Evolutionary conservation across 1,139 yeast genomes (phyloP), one percentile per base, ranked within the genome.

Genomic region (Debaryomycetaceae sp.): DNA sequence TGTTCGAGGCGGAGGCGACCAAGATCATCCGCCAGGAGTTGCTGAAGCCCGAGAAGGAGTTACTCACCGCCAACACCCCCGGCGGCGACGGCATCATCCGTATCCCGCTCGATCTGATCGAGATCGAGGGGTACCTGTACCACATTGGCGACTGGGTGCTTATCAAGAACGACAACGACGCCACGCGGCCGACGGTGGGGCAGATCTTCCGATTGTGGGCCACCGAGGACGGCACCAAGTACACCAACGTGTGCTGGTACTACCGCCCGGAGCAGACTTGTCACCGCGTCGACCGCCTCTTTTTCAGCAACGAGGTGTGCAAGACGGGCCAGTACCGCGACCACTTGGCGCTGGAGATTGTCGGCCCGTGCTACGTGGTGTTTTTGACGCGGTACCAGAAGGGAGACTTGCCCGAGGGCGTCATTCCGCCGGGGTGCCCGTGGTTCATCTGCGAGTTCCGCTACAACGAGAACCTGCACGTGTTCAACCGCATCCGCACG

Each of bases 231-330:
- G 94, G 93, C 11, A 80, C 83, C 41, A 72, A 81, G 39, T 89
- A 91, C 76, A 73, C 91, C 50, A 91, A 91, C 49, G 95, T 86
- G 23, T 91, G 98, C 63, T 91, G 98, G 98, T 91, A 89, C 58
- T 83, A 85, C 49, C 78, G 97, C 39, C 96, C 98, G 0, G 97
- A 91, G 55, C 97, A 93, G 65, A 91, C 98, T 0, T 94, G 93
- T 29, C 98, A 91, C 56, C 75, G 93, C 44, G 83, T 71, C 33
- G 97, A 91, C 56, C 70, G 95, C 50, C 63, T 88, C 36, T 91
- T 93, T 53, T 85, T 83, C 56, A 86, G 82, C 45, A 88, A 91
- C 50, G 98, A 91, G 59, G 97, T 91, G 20, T 86, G 93, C 56
- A 91, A 91, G 57, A 83, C 96, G 1, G 96, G 96, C 28, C 97